phyloP scores from a whole-genome alignment of 2,329 filamentous ascomycete species.

The Thielaviopsis ethacetica region DNA sequence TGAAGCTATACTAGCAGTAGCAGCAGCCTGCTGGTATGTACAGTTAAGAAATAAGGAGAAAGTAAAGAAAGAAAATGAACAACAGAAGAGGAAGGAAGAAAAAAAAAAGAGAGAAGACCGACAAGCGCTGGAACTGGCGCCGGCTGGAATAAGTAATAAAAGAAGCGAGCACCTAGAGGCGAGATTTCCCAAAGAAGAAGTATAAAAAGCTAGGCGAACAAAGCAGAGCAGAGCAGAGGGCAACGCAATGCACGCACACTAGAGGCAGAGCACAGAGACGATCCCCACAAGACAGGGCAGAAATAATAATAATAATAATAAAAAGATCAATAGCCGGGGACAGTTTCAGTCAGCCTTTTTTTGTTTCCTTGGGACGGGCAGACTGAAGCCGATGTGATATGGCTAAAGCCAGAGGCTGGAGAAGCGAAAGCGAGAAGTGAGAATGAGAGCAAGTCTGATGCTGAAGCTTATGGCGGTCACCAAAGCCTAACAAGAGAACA shows the following conservation, averaged over 20 bases:
- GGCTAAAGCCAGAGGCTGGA: background rate
- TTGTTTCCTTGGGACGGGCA: background rate
- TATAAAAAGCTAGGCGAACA: background rate
- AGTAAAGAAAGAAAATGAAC: background rate
- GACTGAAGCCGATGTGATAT: background rate
- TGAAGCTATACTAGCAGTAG: background rate
- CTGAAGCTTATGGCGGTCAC: background rate
- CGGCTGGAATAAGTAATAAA: background rate
- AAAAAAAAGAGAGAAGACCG: constrained; percentile 6
- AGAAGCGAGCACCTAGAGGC: background rate
- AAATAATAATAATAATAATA: background rate
- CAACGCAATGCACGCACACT: background rate
- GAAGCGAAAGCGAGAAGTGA: too few species aligned
- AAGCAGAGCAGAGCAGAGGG: background rate
- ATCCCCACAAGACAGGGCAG: background rate
- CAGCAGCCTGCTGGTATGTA: background rate
- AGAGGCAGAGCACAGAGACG: background rate
- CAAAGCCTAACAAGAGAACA: background rate
- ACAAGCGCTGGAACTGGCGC: background rate
- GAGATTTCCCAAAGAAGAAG: background rate
- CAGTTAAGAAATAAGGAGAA: background rate
- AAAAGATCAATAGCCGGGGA: background rate
- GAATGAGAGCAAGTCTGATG: background rate
- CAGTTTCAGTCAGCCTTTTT: background rate
- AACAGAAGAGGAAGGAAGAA: background rate